These are phyloP conservation scores for Trichophyton simii DNA, from an alignment of 2,329 filamentous ascomycete genomes.

Conservation along the genomic window DNA sequence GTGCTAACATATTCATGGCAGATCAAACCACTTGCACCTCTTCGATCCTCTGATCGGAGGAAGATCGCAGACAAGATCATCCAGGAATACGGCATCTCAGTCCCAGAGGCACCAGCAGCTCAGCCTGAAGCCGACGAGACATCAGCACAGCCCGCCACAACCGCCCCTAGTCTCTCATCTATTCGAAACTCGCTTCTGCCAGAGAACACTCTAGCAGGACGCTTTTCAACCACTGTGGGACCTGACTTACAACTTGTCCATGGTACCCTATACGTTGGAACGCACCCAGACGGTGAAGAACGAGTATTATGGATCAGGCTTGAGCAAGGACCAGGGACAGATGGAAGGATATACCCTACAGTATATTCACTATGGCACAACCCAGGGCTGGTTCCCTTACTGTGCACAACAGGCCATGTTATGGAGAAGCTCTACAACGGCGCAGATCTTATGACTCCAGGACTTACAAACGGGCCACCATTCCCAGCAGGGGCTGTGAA, in stretches of 20 bases:
- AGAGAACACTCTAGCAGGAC: slow-evolving; percentile 49
- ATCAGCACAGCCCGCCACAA: slow-evolving; percentile 26
- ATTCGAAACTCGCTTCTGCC: slow-evolving; percentile 50
- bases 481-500: slow-evolving; percentile 48
- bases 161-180: slow-evolving; percentile 35
- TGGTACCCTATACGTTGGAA: slow-evolving; percentile 53
- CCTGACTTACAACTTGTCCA: slow-evolving; percentile 49
- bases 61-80: slow-evolving; percentile 57
- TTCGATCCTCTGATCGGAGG: slow-evolving; percentile 55
- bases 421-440: slow-evolving; percentile 52
- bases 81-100: slow-evolving; percentile 43
- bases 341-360: slow-evolving; percentile 33
- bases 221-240: slow-evolving; percentile 53
- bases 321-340: slow-evolving; percentile 38
- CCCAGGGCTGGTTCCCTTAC: slow-evolving; percentile 46
- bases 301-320: slow-evolving; percentile 53
- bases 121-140: slow-evolving; percentile 22
- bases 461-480: slow-evolving; percentile 50
- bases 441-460: slow-evolving; percentile 58
- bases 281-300: slow-evolving; percentile 44
- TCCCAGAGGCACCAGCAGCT: slow-evolving; percentile 26
- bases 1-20: slow-evolving; percentile 20
- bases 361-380: slow-evolving; percentile 58
- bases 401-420: slow-evolving; percentile 49
- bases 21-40: slow-evolving; percentile 54